Conservation (phyloP, 2,329 filamentous ascomycete species). For the Myriosclerotinia duriaeana region DNA sequence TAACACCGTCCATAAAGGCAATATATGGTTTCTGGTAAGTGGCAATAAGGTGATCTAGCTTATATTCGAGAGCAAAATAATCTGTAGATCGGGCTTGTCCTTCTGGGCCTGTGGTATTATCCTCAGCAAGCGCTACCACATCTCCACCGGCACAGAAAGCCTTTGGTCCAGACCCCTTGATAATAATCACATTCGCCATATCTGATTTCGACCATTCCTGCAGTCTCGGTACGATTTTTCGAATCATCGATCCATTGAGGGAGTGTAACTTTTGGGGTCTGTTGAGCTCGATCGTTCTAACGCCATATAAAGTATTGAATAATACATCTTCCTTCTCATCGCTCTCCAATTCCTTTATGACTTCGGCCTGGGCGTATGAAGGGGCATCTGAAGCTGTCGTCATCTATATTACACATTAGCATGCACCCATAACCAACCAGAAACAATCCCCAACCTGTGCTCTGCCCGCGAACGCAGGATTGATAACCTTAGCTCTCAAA, state of each 20-base stretch:
- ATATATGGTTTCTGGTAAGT: conserved; percentile 93
- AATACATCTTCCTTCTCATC: conserved; percentile 89
- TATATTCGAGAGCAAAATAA: conserved; percentile 95
- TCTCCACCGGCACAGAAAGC: conserved; percentile 95
- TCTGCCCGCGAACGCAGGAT: conserved; percentile 54
- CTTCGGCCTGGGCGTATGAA: conserved; percentile 30
- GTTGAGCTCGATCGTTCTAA: conserved; percentile 92
- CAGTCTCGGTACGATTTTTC: conserved; percentile 87
- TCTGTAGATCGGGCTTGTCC: conserved; percentile 74
- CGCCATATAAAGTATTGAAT: conserved; percentile 84
- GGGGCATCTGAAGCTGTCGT: conserved; percentile 33
- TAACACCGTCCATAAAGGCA: conserved; percentile 95
- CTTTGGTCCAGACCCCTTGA: conserved; percentile 83
- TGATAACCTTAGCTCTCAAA: conserved; percentile 71
- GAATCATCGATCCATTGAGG: conserved; percentile 89
- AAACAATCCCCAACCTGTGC: conserved; percentile 49
- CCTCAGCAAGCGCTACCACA: conserved; percentile 72
- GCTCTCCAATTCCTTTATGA: conserved; percentile 42
- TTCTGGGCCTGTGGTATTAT: conserved; percentile 65
- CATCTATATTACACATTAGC: conserved; percentile 43
- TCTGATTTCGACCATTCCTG: conserved; percentile 95
- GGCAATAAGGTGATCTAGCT: conserved; percentile 90
- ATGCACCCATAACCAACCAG: conserved; percentile 24
- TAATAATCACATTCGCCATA: conserved; percentile 85
- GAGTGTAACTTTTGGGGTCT: conserved; percentile 89